These are phyloP conservation scores for Ganoderma resinaceum DNA, from an alignment of 1,284 basidiomycete genomes.

Conservation along the genomic window DNA sequence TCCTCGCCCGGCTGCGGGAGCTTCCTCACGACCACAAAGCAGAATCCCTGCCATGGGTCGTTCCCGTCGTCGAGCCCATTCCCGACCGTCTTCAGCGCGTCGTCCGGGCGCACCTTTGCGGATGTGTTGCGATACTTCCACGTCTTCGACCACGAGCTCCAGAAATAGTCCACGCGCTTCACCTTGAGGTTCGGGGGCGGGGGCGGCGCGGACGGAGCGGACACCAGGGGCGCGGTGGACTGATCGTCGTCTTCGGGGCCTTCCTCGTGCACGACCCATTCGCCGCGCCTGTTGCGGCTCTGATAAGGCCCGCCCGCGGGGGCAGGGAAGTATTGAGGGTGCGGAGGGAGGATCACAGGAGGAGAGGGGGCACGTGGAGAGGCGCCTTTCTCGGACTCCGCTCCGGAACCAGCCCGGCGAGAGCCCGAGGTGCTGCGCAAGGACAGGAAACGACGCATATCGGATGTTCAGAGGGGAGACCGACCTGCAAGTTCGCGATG, in stretches of 20 bases:
- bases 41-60: slow-evolving; percentile 53
- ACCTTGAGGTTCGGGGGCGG: slow-evolving; percentile 56
- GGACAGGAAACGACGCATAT: slow-evolving; percentile 14
- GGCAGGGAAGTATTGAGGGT: not conserved
- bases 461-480: not conserved
- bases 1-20: slow-evolving; percentile 43
- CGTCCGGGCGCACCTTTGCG: slow-evolving; percentile 57
- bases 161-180: slow-evolving; percentile 64
- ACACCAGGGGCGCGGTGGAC: not conserved
- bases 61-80: slow-evolving; percentile 43
- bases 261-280: slow-evolving; percentile 11
- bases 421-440: not conserved
- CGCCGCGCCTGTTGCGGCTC: slow-evolving; percentile 2
- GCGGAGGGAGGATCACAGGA: not conserved
- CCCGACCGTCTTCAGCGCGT: slow-evolving; percentile 42
- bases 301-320: not conserved
- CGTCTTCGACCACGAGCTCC: slow-evolving; percentile 57
- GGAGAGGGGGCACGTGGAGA: not conserved
- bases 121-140: slow-evolving; percentile 66
- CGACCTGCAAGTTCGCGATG: not conserved
- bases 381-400: not conserved
- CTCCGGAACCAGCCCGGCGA: not conserved
- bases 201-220: slow-evolving; percentile 40
- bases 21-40: slow-evolving; percentile 19
- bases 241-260: slow-evolving; percentile 6